Evolutionary conservation across 2,329 filamentous ascomycete genomes (phyloP).

Genomic region (Metarhizium guizhouense): DNA sequence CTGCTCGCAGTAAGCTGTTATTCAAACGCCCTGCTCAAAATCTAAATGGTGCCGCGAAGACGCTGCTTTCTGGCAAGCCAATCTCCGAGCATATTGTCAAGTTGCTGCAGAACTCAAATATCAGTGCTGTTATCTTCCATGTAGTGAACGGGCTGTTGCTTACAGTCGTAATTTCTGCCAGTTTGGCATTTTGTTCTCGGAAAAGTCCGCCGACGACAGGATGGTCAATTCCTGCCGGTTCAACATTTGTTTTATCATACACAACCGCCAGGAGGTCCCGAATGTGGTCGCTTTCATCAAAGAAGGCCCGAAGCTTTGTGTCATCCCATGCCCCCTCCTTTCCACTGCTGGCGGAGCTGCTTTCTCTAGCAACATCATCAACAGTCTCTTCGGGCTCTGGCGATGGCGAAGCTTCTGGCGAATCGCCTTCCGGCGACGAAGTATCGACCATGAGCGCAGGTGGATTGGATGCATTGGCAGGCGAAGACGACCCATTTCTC

Average conservation of each 20-base stretch:
- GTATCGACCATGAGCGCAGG: constrained; percentile 62
- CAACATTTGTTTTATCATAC: constrained; percentile 80
- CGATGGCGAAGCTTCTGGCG: constrained; percentile 56
- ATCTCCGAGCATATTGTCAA: constrained; percentile 79
- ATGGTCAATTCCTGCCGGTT: constrained; percentile 73
- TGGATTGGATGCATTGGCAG: constrained; percentile 37
- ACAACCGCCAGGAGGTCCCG: constrained; percentile 85
- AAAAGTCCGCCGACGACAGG: constrained; percentile 75
- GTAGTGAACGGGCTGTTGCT: constrained; percentile 18
- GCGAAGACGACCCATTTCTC: constrained; percentile 8
- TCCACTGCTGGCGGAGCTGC: constrained; percentile 25
- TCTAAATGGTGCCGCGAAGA: constrained; percentile 40
- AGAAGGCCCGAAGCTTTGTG: constrained; percentile 73
- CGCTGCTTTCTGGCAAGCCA: constrained; percentile 68
- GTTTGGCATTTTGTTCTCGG: constrained; percentile 74
- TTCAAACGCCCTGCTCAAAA: neutral
- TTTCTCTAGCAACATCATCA: constrained; percentile 28
- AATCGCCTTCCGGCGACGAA: constrained; percentile 59
- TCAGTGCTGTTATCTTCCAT: constrained; percentile 10
- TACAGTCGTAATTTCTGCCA: constrained; percentile 77
- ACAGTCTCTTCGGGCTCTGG: constrained; percentile 46
- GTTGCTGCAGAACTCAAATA: constrained; percentile 40
- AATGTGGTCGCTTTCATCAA: constrained; percentile 83
- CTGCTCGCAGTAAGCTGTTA: neutral
- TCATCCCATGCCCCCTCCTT: constrained; percentile 69